Conservation (phyloP, 257 asterid species). For the Solanum chmielewskii region DNA sequence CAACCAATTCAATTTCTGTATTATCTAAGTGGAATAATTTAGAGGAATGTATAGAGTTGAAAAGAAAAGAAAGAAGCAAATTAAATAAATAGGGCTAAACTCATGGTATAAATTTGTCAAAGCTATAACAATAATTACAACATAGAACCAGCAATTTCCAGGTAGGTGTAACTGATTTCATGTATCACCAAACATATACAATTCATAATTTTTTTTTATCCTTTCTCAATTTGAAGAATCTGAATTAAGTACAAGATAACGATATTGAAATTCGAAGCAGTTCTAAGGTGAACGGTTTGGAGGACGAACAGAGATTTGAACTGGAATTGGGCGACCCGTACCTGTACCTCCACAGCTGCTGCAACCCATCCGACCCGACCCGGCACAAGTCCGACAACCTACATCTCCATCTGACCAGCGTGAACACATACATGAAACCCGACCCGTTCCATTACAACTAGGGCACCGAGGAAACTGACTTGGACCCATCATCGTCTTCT, state of each 20-base stretch:
- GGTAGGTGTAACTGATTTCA: neutral
- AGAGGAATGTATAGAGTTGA: neutral
- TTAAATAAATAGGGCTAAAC: neutral
- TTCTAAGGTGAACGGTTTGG: constrained; percentile 29
- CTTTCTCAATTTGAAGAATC: neutral
- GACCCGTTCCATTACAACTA: constrained; percentile 82
- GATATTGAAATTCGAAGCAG: neutral
- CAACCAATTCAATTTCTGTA: neutral
- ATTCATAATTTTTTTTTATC: neutral
- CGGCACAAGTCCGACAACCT: constrained; percentile 90
- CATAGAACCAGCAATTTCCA: neutral
- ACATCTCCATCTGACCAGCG: constrained; percentile 92
- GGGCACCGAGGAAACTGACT: constrained; percentile 67
- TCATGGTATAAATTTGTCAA: neutral
- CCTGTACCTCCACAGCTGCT: constrained; percentile 86
- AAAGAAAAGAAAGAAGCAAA: neutral
- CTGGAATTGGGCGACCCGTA: constrained; percentile 85
- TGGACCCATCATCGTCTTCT: constrained; percentile 58
- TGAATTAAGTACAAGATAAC: neutral
- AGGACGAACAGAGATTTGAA: constrained; percentile 57
- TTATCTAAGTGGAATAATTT: neutral
- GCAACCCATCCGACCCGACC: constrained; percentile 90
- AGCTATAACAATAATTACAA: neutral
- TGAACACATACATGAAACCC: constrained; percentile 68
- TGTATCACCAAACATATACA: neutral